Base-by-base conservation (phyloP, 257 asterid species). In the Jaltomata sinuosa region DNA sequence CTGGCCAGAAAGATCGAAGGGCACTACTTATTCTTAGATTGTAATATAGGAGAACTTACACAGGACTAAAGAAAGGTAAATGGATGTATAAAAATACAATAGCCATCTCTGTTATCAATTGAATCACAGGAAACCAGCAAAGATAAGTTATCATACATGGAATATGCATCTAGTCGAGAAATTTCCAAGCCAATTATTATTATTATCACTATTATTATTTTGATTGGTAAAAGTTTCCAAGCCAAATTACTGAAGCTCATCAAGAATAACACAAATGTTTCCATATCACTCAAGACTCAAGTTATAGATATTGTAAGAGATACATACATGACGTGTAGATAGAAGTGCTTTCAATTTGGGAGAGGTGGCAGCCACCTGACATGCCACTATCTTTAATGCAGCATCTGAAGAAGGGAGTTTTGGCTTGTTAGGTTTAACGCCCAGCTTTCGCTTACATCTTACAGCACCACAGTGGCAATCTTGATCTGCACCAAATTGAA, bases 401-500 rank as follows among this genome's bases (percentile, higher is more conserved):
- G 98, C 92, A 88, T 93, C 97, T 78, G 95, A 91, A 87, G 97
- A 87, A 82, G 92, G 87, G 49, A 85, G 83, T 84, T 93, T 96
- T 72, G 89, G 89, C 86, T 93, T 95, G 84, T 87, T 92, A 69
- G 95, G 94, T 87, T 93, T 97, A 57, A 93, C 95, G 19, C 99
- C 99, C 72, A 97, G 95, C 91, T 95, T 97, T 88, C 86, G 91
- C 84, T 98, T 90, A 87, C 99, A 97, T 84, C 91, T 90, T 53
- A 65, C 89, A 84, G 99, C 97, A 87, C 99, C 99, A 86, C 99
- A 97, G 86, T 92, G 89, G 89, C 99, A 97, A 90, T 93, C 95
- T 90, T 97, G 97, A 91, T 97, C 99, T 88, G 99, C 98, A 85
- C 99, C 99, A 91, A 97, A 97, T 86, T 97, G 99, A 90, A 97